Conservation (phyloP, 257 asterid species). For the Solanum habrochaites region DNA sequence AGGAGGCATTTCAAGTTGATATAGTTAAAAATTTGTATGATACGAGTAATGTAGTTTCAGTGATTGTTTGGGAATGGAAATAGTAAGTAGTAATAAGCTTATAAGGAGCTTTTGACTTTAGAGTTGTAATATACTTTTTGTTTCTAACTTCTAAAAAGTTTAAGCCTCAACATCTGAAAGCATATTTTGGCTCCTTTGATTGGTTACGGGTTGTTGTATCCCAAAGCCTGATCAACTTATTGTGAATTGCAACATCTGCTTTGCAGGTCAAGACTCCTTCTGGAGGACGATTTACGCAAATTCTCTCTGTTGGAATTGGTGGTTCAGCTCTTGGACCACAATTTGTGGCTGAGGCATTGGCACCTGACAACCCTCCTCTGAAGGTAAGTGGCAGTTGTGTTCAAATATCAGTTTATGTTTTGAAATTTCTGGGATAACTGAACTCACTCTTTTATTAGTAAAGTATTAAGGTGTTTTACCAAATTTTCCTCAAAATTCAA, state of each 20-base stretch:
- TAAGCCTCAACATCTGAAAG: background rate
- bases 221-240: background rate
- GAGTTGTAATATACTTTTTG: background rate
- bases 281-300: slow-evolving; percentile 60
- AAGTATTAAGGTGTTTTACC: background rate
- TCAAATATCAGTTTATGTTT: background rate
- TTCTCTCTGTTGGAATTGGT: slow-evolving; percentile 95
- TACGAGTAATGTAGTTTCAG: background rate
- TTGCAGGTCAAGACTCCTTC: slow-evolving; percentile 75
- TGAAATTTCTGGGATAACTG: background rate
- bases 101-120: background rate
- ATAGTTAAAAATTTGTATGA: background rate
- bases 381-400: slow-evolving; percentile 37
- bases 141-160: background rate
- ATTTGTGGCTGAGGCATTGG: slow-evolving; percentile 98
- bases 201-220: background rate
- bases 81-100: background rate
- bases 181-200: background rate
- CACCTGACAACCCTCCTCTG: slow-evolving; percentile 98
- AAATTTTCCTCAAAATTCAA: background rate
- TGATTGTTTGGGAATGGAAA: background rate
- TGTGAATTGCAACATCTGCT: background rate
- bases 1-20: background rate
- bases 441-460: background rate
- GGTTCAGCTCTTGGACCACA: slow-evolving; percentile 99